Evolutionary conservation across 2,329 filamentous ascomycete genomes (phyloP).

Genomic region (Massarina eburnea): DNA sequence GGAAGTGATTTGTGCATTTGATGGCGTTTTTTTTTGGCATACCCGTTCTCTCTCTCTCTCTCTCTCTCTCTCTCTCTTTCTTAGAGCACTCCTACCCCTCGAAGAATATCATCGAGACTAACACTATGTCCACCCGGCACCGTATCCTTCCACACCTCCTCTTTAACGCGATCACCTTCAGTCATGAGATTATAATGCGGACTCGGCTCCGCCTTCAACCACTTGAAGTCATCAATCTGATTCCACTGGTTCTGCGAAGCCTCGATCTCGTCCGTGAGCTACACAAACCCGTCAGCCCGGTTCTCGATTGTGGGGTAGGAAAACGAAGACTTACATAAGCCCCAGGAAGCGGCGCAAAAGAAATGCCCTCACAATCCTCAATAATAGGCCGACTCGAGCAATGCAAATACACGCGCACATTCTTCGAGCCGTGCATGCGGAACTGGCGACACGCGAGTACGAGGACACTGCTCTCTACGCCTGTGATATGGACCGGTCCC

Average conservation of each 20-base stretch:
- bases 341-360: constrained; percentile 75
- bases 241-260: constrained; percentile 70
- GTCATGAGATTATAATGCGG: constrained; percentile 82
- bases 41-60: too few species aligned
- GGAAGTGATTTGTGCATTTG: too few species aligned
- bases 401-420: constrained; percentile 81
- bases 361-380: constrained; percentile 77
- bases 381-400: constrained; percentile 88
- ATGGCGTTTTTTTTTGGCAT: too few species aligned
- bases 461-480: constrained; percentile 71
- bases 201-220: constrained; percentile 82
- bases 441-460: constrained; percentile 78
- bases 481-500: constrained; percentile 83
- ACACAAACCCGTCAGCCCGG: constrained; percentile 6
- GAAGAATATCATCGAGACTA: constrained; percentile 19
- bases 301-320: not conserved
- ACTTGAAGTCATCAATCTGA: constrained; percentile 96
- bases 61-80: too few species aligned
- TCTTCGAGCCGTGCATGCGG: constrained; percentile 82
- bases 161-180: constrained; percentile 59
- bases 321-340: constrained; percentile 61
- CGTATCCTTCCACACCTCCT: constrained; percentile 68
- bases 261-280: constrained; percentile 24
- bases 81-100: constrained; percentile 3
- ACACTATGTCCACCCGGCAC: constrained; percentile 44